Base-by-base conservation (phyloP, 148 eudicot genomes). In the Rhododendron simsii region DNA sequence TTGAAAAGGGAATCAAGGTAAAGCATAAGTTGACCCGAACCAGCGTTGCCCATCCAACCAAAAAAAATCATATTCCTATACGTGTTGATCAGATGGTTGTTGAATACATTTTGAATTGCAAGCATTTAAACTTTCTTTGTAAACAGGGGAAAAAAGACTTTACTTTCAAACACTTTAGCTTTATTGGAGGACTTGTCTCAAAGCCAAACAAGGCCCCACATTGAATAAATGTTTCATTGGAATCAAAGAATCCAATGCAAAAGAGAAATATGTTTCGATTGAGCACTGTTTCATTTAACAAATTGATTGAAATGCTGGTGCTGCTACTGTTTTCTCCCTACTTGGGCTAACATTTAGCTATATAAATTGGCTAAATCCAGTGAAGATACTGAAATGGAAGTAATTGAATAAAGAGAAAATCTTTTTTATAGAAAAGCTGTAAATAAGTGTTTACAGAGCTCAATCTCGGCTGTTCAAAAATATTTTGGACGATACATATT, bases 201-300 rank as follows among this genome's bases (percentile, higher is more conserved):
- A 82, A 61, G 35, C 13, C 33, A 23, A 82, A 61, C 35, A 5
- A 61, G 73, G 84, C 23, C 35, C 84, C 74, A 82, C 84, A 4
- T 5, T 57, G 84, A 57, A 81, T 11, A 55, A n/a, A n/a, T 21
- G 84, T 8, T 5, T 18, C 55, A 21, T 13, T 82, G 15, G 71
- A 37, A 55, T 39, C 65, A 55, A 35, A 57, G 84, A 82, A 82
- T 82, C 84, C 75, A n/a, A 82, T 82, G 84, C 11, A 3, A 35
- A 3, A 10, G 1, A 0, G 16, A 47, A 80, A 86, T 82, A 84
- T 57, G 83, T 81, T 13, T 33, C 4, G 47, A 37, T 8, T 18
- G n/a, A 20, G 23, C 13, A 16, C 67, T 81, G 39, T 81, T 81
- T 81, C 7, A 33, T 33, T 57, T 55, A 35, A 37, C 21, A 11